Evolutionary conservation across 78 protist genomes (phyloP).

Genomic region (Dictyostelium brefeldianum): DNA sequence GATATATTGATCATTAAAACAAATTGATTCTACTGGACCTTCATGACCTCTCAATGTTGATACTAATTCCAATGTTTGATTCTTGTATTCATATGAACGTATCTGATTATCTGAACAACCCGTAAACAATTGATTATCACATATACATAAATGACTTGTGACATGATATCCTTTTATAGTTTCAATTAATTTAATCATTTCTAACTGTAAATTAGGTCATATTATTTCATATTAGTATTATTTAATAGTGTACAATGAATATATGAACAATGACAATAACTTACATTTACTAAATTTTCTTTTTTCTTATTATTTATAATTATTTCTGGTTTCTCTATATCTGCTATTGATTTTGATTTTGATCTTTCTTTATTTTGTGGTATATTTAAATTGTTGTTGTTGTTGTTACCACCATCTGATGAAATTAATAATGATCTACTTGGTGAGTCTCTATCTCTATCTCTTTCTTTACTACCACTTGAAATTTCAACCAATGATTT

Average conservation of each 20-base stretch:
- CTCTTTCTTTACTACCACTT: not conserved
- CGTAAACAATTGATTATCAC: conserved; percentile 38
- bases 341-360: conserved; percentile 37
- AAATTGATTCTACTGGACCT: conserved; percentile 79
- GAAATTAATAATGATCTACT: conserved; percentile 21
- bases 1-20: conserved; percentile 69
- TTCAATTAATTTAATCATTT: conserved; percentile 36
- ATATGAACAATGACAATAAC: not conserved
- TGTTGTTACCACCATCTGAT: not conserved
- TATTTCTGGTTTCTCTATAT: conserved; percentile 33
- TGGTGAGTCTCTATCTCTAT: conserved; percentile 1
- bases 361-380: conserved; percentile 26
- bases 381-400: not conserved
- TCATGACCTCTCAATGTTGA: conserved; percentile 70
- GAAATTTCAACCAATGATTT: not conserved
- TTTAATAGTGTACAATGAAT: too few relatives aligned
- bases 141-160: conserved; percentile 44
- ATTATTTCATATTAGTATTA: too few relatives aligned
- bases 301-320: conserved; percentile 16
- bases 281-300: not conserved
- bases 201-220: not conserved
- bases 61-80: conserved; percentile 34
- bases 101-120: conserved; percentile 75
- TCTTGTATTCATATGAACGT: conserved; percentile 58
- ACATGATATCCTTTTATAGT: conserved; percentile 63